These are phyloP conservation scores for Rhizomucor miehei DNA, from an alignment of 371 early-diverging fungal genomes.

Conservation along the genomic window DNA sequence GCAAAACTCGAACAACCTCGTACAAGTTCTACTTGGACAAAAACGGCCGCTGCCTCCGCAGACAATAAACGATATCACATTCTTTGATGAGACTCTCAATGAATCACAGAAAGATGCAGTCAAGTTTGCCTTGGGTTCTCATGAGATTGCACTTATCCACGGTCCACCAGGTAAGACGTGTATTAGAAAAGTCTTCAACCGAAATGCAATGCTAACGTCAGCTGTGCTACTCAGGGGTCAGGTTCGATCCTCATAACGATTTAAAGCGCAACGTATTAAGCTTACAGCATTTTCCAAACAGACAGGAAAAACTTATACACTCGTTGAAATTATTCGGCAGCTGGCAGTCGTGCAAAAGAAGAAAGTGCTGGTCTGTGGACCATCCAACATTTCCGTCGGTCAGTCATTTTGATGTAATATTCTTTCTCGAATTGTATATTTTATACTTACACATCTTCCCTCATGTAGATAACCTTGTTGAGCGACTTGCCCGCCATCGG, in stretches of 20 bases:
- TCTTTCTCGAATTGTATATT: too few species aligned
- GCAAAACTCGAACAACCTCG: conserved; percentile 7
- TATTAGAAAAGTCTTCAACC: too few species aligned
- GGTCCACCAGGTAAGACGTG: conserved; percentile 72
- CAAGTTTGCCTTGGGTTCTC: conserved; percentile 57
- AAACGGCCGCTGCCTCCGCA: conserved; percentile 15
- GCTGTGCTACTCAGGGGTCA: too few species aligned
- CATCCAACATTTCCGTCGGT: conserved; percentile 92
- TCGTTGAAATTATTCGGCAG: conserved; percentile 86
- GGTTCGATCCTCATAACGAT: too few species aligned
- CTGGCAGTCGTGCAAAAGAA: conserved; percentile 59
- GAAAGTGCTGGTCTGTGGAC: conserved; percentile 89
- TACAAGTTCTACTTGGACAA: conserved; percentile 29
- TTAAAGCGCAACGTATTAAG: too few species aligned
- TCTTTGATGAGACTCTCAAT: conserved; percentile 71
- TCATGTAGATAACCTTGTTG: conserved; percentile 74
- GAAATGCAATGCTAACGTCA: too few species aligned
- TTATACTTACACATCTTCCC: neutral
- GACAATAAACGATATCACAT: conserved; percentile 24
- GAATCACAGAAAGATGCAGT: conserved; percentile 78
- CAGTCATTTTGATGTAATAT: conserved; percentile 26
- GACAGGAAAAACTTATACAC: conserved; percentile 94
- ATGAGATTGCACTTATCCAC: conserved; percentile 78
- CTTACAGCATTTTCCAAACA: conserved; percentile 9
- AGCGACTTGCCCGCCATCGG: conserved; percentile 61